phyloP scores from a whole-genome alignment of 2,329 filamentous ascomycete species.

The Aspergillus arachidicola region DNA sequence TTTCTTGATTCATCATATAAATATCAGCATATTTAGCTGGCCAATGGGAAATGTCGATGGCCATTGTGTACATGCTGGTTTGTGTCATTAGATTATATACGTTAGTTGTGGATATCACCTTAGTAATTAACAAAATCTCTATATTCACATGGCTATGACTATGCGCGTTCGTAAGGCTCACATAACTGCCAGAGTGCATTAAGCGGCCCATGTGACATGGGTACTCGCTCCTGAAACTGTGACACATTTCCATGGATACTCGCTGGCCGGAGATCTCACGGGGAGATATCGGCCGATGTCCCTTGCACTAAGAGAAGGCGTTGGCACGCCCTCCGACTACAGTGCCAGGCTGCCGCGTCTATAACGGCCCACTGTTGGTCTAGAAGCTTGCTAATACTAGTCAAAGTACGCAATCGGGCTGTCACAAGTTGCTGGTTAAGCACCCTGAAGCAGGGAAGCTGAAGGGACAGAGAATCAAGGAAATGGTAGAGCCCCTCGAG shows the following conservation, averaged over 20 bases:
- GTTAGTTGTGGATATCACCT: too few relatives aligned
- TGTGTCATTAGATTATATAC: too few relatives aligned
- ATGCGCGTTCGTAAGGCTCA: background rate
- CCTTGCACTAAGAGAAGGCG: background rate
- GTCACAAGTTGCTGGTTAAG: background rate
- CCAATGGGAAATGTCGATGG: background rate
- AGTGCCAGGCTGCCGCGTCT: background rate
- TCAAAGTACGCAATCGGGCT: background rate
- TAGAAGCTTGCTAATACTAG: background rate
- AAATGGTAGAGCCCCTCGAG: background rate
- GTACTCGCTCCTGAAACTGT: background rate
- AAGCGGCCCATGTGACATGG: background rate
- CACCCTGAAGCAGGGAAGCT: background rate
- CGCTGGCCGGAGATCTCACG: background rate
- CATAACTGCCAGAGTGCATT: background rate
- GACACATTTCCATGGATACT: background rate
- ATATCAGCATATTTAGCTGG: too few relatives aligned
- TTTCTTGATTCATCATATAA: background rate
- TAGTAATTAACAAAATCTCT: background rate
- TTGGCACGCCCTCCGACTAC: background rate
- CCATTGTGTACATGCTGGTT: background rate
- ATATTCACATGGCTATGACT: background rate
- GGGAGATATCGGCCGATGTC: background rate
- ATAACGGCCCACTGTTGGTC: background rate
- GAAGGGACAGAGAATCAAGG: background rate